Base-by-base conservation (phyloP, 768 basidiomycete species). In the Mycena galericulata region DNA sequence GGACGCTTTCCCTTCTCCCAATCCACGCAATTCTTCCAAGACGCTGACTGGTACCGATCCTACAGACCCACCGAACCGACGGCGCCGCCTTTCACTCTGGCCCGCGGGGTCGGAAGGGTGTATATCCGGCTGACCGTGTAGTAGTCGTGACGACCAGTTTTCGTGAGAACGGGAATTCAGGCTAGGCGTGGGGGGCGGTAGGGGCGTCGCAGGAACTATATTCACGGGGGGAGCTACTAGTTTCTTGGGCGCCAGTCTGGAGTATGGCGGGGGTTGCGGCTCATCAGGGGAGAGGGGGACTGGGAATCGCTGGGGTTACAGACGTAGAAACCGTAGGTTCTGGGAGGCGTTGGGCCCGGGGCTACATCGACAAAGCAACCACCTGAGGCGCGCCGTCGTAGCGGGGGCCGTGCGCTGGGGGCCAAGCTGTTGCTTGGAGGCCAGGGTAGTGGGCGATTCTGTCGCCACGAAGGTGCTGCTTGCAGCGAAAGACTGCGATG, bases 341-440 rank as follows among this genome's bases (percentile, higher is more conserved):
- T 57, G 34, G 46, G 29, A 0, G 58, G 59, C 22, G 26, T 32
- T 30, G 50, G 17, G 14, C 12, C n/a, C n/a, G 18, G 17, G n/a
- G n/a, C n/a, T n/a, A n/a, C n/a, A n/a, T 54, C 3, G 11, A 53
- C 59, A 20, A 69, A 51, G 15, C 2, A 29, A 32, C 67, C 62
- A 0, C 67, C 67, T 26, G 67, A 69, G 11, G 50, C 61, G n/a
- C 67, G 67, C 26, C 67, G 61, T 46, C 62, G 62, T 3, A 27
- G 62, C 34, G 20, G 7, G 22, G 18, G 54, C 20, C 62, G 62
- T 24, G 30, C 8, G n/a, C n/a, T n/a, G 14, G 38, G 4, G 12
- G 22, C 20, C 4, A 41, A 36, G 8, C 20, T 11, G 26, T 14
- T 15, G 34, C 18, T 20, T 45, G 49, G 62, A 9, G 62, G 51